Conservation (phyloP, 1,284 basidiomycete genomes). For the Chiua sp. region DNA sequence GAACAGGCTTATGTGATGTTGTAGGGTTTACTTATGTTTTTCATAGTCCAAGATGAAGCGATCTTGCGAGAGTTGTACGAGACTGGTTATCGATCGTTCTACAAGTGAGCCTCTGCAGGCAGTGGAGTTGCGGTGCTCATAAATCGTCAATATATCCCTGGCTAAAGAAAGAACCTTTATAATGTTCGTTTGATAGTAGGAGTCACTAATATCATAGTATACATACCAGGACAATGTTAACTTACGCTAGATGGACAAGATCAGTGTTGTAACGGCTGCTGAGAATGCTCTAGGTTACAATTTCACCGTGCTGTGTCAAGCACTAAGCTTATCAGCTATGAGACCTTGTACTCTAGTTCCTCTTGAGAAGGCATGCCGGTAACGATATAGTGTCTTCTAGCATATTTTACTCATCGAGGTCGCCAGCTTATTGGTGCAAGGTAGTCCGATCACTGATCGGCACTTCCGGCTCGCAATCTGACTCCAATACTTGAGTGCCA, state of each 20-base stretch:
- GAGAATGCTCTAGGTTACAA: not conserved
- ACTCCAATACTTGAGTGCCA: too few species aligned
- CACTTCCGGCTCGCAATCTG: not conserved
- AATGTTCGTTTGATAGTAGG: not conserved
- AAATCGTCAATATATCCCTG: not conserved
- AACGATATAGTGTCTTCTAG: too few species aligned
- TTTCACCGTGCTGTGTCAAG: too few species aligned
- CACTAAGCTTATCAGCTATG: too few species aligned
- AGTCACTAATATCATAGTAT: too few species aligned
- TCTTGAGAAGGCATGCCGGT: too few species aligned
- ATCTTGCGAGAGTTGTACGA: not conserved
- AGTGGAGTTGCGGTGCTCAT: not conserved
- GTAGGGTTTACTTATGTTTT: not conserved
- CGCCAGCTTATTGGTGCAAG: too few species aligned
- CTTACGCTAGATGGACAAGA: not conserved
- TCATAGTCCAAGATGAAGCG: not conserved
- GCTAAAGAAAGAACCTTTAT: not conserved
- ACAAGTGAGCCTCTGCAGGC: not conserved
- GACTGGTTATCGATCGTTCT: not conserved
- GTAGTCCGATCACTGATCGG: too few species aligned
- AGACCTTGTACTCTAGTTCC: too few species aligned
- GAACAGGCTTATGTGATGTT: not conserved
- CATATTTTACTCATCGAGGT: too few species aligned
- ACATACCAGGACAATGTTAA: not conserved
- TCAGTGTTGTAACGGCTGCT: not conserved